phyloP scores from a whole-genome alignment of 2,329 filamentous ascomycete genomes.

The Fusarium verrucosum region DNA sequence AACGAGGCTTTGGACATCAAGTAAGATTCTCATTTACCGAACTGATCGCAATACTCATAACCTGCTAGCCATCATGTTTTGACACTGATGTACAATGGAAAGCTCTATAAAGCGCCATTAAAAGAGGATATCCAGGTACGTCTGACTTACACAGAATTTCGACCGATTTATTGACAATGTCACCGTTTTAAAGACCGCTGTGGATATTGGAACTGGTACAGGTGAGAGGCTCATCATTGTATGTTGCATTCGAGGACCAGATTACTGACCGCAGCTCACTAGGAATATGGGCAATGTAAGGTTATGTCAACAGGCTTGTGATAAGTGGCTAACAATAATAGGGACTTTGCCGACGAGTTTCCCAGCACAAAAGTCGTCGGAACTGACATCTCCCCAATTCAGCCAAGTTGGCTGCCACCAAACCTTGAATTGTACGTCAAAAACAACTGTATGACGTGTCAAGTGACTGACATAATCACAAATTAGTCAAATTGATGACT shows the following conservation, averaged over 20 bases:
- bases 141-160: rapidly evolving
- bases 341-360: constrained; percentile 18
- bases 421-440: constrained; percentile 12
- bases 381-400: constrained; percentile 18
- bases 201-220: constrained; percentile 22
- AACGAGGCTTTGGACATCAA: constrained; percentile 18
- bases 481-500: constrained; percentile 14
- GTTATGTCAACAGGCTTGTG: rapidly evolving
- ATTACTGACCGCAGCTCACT: rapidly evolving
- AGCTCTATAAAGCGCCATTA: constrained; percentile 1
- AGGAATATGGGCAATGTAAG: constrained; percentile 16
- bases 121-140: background rate
- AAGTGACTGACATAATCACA: rapidly evolving
- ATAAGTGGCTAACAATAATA: background rate
- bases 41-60: rapidly evolving
- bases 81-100: background rate
- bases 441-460: background rate
- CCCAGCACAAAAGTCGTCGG: constrained; percentile 1
- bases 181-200: background rate
- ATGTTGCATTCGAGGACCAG: rapidly evolving
- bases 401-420: constrained; percentile 11
- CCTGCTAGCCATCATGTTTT: background rate
- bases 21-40: background rate
- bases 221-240: background rate
- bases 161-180: rapidly evolving